Percentiles rank a stretch among this genome's conserved stretches.
Evolutionary conservation across 176 grass and related monocot species (phyloP).

Genomic region (Musa schizocarpa): DNA sequence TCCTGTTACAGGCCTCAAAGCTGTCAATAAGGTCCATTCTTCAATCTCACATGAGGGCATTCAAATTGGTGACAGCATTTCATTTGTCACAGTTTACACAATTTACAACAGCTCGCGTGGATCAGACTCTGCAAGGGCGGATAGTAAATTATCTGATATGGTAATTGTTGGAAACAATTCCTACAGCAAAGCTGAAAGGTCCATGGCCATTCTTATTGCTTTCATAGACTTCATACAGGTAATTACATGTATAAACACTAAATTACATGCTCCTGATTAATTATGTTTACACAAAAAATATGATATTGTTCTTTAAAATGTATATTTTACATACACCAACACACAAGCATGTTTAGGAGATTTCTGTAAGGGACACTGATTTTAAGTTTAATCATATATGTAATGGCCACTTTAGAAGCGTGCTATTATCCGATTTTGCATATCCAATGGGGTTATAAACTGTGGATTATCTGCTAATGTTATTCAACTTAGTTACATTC

Average conservation of each 20-base stretch:
- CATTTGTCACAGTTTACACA: constrained; percentile 80
- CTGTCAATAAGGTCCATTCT: constrained; percentile 39
- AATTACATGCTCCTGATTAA: too few relatives aligned
- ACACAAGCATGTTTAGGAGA: too few relatives aligned
- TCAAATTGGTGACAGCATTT: constrained; percentile 37
- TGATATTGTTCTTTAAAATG: too few relatives aligned
- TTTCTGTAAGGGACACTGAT: too few relatives aligned
- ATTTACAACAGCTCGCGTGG: constrained; percentile 27
- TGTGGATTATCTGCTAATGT: too few relatives aligned
- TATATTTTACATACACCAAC: too few relatives aligned
- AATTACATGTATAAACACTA: background rate
- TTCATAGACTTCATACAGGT: constrained; percentile 82
- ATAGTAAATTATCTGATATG: constrained; percentile 31
- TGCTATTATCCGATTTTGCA: too few relatives aligned
- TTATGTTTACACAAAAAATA: too few relatives aligned
- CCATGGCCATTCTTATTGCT: constrained; percentile 62
- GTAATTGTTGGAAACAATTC: constrained; percentile 59
- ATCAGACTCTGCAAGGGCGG: constrained; percentile 22
- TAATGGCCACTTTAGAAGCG: too few relatives aligned
- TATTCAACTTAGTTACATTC: background rate
- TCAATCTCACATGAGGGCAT: constrained; percentile 20
- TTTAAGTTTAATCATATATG: too few relatives aligned
- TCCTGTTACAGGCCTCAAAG: constrained; percentile 45
- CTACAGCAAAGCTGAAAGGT: constrained; percentile 64
- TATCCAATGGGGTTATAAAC: too few relatives aligned